phyloP scores from a whole-genome alignment of 441 rosid species.

The Dalechampia spathulata region DNA sequence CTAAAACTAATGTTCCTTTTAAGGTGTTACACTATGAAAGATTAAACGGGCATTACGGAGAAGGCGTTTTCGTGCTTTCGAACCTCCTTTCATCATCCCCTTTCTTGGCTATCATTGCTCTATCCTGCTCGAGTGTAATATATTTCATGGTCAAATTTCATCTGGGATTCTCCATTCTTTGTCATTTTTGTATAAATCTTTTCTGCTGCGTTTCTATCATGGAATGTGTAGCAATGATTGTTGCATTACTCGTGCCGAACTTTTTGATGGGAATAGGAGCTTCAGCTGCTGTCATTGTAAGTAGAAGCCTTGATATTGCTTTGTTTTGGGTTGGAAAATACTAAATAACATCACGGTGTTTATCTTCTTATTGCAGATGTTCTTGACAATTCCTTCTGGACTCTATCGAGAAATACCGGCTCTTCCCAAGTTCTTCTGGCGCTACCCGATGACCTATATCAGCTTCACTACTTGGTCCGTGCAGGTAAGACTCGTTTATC shows the following conservation, averaged over 20 bases:
- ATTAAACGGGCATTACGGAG: constrained; percentile 64
- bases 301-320: neutral
- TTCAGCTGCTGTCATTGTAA: constrained; percentile 15
- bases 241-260: constrained; percentile 73
- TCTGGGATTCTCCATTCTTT: constrained; percentile 39
- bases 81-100: constrained; percentile 68
- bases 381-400: constrained; percentile 40
- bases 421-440: constrained; percentile 28
- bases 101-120: constrained; percentile 39
- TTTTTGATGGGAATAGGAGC: constrained; percentile 71
- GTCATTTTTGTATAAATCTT: constrained; percentile 43
- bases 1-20: no score
- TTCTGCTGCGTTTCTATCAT: constrained; percentile 44
- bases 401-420: constrained; percentile 46
- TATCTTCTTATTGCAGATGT: no score
- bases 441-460: constrained; percentile 6
- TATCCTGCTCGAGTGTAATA: constrained; percentile 35
- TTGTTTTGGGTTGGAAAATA: no score
- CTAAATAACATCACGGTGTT: no score
- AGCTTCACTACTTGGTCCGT: constrained; percentile 11
- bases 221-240: constrained; percentile 76
- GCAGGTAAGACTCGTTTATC: constrained; percentile 9
- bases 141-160: constrained; percentile 67
- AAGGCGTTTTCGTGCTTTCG: constrained; percentile 52
- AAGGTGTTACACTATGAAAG: constrained; percentile 64